Evolutionary conservation across 2,329 filamentous ascomycete genomes (phyloP), one percentile per base, ranked within the genome.

Genomic region (Cercospora brassicicola): DNA sequence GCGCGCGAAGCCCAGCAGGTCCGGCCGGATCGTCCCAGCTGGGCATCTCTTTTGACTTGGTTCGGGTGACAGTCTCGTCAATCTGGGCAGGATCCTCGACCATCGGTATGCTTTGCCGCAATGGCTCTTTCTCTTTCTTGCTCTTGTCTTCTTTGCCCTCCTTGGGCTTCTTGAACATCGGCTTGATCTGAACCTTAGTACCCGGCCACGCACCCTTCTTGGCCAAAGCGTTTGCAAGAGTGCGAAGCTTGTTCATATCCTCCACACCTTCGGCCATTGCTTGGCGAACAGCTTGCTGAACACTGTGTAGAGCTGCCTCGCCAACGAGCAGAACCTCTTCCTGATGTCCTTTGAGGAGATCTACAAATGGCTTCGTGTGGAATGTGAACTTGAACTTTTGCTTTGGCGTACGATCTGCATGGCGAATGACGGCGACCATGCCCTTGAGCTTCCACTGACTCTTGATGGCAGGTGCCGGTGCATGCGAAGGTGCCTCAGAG

Each of bases 331-430:
- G 85, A 1, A 99, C 95, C 78, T 99, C 95, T 79, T 98, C 94
- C 76, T 96, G 92, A 75, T 99, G 94, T 0, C 95, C 95, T 78
- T 94, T 96, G 51, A 99, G 87, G 3, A 99, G 85, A 71, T 96
- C 92, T 71, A 99, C 94, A 76, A 99, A 99, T 0, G 95, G 95
- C 70, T 94, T 92, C 0, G 93, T 96, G 77, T 99, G 95, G 75
- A 99, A 98, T 0, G 95, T 99, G 76, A 98, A 99, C 79, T 99
- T 99, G 85, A 97, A 97, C 79, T 99, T 99, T 76, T 99, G 95
- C 81, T 99, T 99, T 2, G 95, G 95, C 1, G 95, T 99, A 66
- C 95, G 90, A 81, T 99, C 95, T 2, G 96, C 96, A 80, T 99
- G 95, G 30, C 95, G 89, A 72, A 99, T 93, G 15, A 99, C 95